Evolutionary conservation across 2,329 filamentous ascomycete genomes (phyloP).

Genomic region (Pyricularia grisea): DNA sequence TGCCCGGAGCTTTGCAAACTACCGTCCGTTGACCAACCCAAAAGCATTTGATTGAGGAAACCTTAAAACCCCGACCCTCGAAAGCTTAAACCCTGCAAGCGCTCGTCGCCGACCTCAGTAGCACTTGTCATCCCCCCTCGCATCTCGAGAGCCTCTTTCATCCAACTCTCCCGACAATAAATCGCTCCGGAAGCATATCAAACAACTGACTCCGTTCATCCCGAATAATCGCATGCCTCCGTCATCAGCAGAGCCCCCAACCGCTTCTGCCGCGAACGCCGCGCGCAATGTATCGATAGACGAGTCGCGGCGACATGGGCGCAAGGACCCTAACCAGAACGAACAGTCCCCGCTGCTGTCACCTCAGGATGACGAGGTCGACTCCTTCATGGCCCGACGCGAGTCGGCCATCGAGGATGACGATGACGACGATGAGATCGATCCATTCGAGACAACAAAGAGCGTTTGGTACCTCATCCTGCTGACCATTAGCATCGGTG

Average conservation of each 20-base stretch:
- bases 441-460: constrained; percentile 57
- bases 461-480: constrained; percentile 79
- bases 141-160: neutral
- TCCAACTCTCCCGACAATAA: neutral
- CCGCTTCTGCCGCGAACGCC: constrained; percentile 12
- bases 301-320: neutral
- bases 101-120: neutral
- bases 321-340: constrained; percentile 16
- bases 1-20: neutral
- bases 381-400: constrained; percentile 14
- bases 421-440: constrained; percentile 30
- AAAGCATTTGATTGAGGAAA: neutral
- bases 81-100: neutral
- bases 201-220: neutral
- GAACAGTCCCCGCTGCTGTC: constrained; percentile 42
- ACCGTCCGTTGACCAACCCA: no score
- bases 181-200: neutral
- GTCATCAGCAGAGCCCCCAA: constrained; percentile 22
- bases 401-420: constrained; percentile 16
- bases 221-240: constrained; percentile 23
- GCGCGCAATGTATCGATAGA: constrained; percentile 13
- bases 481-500: constrained; percentile 78
- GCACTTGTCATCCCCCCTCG: neutral
- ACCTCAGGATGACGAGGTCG: constrained; percentile 24
- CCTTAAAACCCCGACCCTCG: neutral